A percentile compares a stretch with the other conserved stretches of the same genome.
phyloP scores from a whole-genome alignment of 2,329 filamentous ascomycete species.

The Pseudocercospora musae region DNA sequence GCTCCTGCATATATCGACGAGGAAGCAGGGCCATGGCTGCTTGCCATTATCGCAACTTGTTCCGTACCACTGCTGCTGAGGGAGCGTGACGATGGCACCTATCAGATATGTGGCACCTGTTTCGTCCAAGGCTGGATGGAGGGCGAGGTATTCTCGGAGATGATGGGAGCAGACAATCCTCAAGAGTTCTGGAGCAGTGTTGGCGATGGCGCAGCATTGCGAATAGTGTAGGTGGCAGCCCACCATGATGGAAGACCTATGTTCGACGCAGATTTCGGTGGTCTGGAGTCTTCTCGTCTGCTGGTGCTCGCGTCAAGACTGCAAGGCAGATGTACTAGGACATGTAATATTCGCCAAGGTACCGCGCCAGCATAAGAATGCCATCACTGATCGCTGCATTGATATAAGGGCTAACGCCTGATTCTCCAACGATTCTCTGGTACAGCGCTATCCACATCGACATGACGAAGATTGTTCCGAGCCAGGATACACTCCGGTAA shows the following conservation, averaged over 20 bases:
- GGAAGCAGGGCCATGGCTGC: neutral
- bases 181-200: slow-evolving; percentile 3
- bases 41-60: slow-evolving; percentile 9
- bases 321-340: too few relatives aligned
- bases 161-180: slow-evolving; percentile 4
- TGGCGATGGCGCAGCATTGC: neutral
- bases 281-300: too few relatives aligned
- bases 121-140: slow-evolving; percentile 14
- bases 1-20: slow-evolving; percentile 3
- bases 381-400: too few relatives aligned
- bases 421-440: too few relatives aligned
- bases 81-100: slow-evolving; percentile 7
- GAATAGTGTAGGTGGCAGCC: neutral
- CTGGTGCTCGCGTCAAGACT: too few relatives aligned
- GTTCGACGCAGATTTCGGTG: neutral
- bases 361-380: too few relatives aligned
- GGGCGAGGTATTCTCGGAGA: slow-evolving; percentile 1
- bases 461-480: too few relatives aligned
- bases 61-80: slow-evolving; percentile 12
- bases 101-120: slow-evolving; percentile 1
- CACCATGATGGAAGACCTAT: too few relatives aligned
- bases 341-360: too few relatives aligned
- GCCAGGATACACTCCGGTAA: too few relatives aligned
- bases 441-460: too few relatives aligned
- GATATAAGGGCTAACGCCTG: too few relatives aligned